A percentile compares a stretch with the other conserved stretches of the same genome.
These are phyloP conservation scores for Pichia sp. DNA, from an alignment of 1,139 yeast species.

Conservation along the genomic window DNA sequence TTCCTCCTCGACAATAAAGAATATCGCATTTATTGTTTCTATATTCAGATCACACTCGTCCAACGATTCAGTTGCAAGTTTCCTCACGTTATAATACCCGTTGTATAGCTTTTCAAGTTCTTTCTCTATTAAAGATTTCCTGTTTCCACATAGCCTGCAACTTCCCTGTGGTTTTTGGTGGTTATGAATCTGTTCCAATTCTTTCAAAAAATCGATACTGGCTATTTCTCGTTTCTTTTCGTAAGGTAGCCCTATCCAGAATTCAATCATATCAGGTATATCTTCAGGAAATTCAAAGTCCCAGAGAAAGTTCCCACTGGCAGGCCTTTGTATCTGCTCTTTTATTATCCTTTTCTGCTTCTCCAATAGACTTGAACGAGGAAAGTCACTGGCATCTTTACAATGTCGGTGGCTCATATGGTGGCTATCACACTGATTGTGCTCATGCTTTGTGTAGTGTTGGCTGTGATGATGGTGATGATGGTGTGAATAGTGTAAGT, in stretches of 20 bases:
- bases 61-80: slow-evolving; percentile 16
- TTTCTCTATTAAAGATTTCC: slow-evolving; percentile 67
- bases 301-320: slow-evolving; percentile 40
- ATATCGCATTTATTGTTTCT: slow-evolving; percentile 24
- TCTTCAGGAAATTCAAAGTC: slow-evolving; percentile 53
- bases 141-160: slow-evolving; percentile 78
- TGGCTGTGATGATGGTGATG: slow-evolving; percentile 14
- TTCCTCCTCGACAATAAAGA: slow-evolving; percentile 24
- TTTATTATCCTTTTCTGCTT: slow-evolving; percentile 32
- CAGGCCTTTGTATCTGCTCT: slow-evolving; percentile 20
- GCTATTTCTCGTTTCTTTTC: slow-evolving; percentile 61
- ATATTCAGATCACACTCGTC: slow-evolving; percentile 26
- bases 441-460: neutral
- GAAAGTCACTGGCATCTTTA: neutral
- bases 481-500: slow-evolving; percentile 4
- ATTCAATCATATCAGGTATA: slow-evolving; percentile 51
- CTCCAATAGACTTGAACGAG: slow-evolving; percentile 13
- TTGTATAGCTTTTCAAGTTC: slow-evolving; percentile 75
- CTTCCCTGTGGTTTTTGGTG: slow-evolving; percentile 55
- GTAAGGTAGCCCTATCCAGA: slow-evolving; percentile 68
- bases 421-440: neutral
- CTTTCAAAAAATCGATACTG: slow-evolving; percentile 65
- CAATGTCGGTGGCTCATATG: neutral
- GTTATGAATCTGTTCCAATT: slow-evolving; percentile 58
- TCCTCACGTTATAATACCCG: slow-evolving; percentile 39